Percentiles rank a stretch among this genome's conserved stretches.
Evolutionary conservation across 2,329 filamentous ascomycete species (phyloP).

Genomic region (Lizonia empirigonia): DNA sequence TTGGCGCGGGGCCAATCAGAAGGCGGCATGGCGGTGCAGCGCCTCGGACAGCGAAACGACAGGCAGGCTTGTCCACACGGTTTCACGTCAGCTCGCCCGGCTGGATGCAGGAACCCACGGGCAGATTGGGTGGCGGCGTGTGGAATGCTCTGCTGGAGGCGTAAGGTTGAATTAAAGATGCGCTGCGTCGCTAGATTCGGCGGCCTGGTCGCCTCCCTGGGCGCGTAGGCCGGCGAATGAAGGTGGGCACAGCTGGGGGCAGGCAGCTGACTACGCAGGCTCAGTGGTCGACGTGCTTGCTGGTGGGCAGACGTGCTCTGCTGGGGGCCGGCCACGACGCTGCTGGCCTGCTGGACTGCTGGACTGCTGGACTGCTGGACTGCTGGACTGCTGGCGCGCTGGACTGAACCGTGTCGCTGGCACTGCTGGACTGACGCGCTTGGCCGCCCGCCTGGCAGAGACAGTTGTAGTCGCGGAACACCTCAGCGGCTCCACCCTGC

Average conservation of each 20-base stretch:
- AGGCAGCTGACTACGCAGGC: slow-evolving; percentile 8
- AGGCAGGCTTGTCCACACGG: slow-evolving; percentile 10
- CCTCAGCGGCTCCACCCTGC: slow-evolving; percentile 14
- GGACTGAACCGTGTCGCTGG: not conserved
- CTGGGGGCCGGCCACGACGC: slow-evolving; percentile 20
- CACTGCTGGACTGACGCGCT: too few relatives aligned
- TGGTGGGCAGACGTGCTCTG: slow-evolving; percentile 13
- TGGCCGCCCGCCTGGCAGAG: slow-evolving; percentile 3
- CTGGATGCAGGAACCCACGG: slow-evolving; percentile 12
- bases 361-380: slow-evolving; percentile 1
- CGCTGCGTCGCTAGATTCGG: slow-evolving; percentile 8
- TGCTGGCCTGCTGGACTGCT: not conserved
- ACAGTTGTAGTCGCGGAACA: slow-evolving; percentile 26
- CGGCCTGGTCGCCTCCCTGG: slow-evolving; percentile 9
- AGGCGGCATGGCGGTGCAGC: not conserved
- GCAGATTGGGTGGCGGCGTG: not conserved
- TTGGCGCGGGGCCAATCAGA: slow-evolving; percentile 1
- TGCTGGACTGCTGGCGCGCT: slow-evolving; percentile 16
- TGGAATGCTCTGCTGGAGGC: slow-evolving; percentile 7
- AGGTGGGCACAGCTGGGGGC: not conserved
- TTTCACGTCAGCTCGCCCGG: slow-evolving; percentile 8
- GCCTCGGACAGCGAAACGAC: not conserved
- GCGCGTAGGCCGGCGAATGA: slow-evolving; percentile 18
- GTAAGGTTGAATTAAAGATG: slow-evolving; percentile 9
- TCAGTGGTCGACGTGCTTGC: slow-evolving; percentile 4